Conservation (phyloP, 148 eudicot species). For the Bassia scoparia region DNA sequence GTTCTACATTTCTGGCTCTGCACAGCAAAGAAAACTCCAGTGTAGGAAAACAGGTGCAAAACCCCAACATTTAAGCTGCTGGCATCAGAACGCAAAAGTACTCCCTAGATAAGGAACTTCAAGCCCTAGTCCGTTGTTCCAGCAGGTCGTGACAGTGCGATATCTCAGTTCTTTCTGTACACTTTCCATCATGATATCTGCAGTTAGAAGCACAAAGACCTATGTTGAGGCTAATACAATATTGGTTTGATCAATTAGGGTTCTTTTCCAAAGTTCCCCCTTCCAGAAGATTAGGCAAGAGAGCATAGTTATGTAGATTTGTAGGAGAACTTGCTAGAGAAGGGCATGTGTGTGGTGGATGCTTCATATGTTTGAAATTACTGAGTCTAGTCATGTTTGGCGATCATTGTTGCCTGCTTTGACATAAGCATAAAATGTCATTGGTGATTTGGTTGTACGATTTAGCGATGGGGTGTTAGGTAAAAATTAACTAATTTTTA, state of each 20-base stretch:
- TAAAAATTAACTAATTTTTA: no score
- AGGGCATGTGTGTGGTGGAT: no score
- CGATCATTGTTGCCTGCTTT: no score
- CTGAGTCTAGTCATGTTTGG: no score
- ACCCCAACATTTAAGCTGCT: slow-evolving; percentile 94
- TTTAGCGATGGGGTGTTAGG: background rate
- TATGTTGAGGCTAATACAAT: slow-evolving; percentile 2
- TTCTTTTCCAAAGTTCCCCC: background rate
- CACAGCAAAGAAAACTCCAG: slow-evolving; percentile 86
- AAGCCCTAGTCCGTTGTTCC: slow-evolving; percentile 97
- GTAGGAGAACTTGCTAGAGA: no score
- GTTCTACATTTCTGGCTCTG: slow-evolving; percentile 74
- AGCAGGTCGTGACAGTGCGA: slow-evolving; percentile 81
- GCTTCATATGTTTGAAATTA: no score
- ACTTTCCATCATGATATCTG: slow-evolving; percentile 99
- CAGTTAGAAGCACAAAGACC: slow-evolving; percentile 13
- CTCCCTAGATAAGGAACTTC: slow-evolving; percentile 89
- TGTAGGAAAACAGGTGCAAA: slow-evolving; percentile 90
- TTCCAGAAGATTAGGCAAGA: background rate
- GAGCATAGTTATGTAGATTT: no score
- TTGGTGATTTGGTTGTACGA: no score
- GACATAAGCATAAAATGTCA: no score
- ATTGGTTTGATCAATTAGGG: background rate
- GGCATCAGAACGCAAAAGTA: slow-evolving; percentile 83
- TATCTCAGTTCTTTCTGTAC: slow-evolving; percentile 86